A percentile compares a stretch with the other conserved stretches of the same genome.
Evolutionary conservation across 2,329 filamentous ascomycete species (phyloP).

Genomic region (Pseudogymnoascus pannorum): DNA sequence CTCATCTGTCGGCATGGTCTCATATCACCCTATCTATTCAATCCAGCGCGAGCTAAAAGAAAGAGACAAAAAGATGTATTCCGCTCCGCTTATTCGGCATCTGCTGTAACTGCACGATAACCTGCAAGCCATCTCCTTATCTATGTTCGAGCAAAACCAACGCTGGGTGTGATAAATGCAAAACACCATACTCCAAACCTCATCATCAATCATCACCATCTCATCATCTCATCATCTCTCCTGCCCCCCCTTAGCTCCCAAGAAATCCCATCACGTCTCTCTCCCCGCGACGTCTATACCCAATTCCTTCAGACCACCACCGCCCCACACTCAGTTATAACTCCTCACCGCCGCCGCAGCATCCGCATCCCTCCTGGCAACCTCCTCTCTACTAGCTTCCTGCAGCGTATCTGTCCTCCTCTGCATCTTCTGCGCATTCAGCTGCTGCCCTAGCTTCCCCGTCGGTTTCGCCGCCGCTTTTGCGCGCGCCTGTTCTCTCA

Average conservation of each 20-base stretch:
- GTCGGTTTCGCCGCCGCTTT: constrained; percentile 50
- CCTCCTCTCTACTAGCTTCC: constrained; percentile 59
- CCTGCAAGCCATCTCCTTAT: not conserved
- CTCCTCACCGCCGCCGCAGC: constrained; percentile 47
- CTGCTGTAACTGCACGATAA: not conserved
- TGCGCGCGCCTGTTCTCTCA: constrained; percentile 52
- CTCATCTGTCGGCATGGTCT: not conserved
- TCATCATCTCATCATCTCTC: not conserved
- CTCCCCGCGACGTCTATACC: not conserved
- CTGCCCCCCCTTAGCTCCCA: not conserved
- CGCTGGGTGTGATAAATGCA: not conserved
- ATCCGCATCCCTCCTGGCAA: constrained; percentile 61
- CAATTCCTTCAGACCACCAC: not conserved
- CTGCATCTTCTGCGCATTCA: constrained; percentile 70
- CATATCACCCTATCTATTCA: not conserved
- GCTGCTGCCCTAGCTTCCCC: constrained; percentile 62
- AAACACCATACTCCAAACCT: not conserved
- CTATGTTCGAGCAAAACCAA: not conserved
- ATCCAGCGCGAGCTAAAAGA: not conserved
- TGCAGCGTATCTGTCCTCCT: constrained; percentile 61
- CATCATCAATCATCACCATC: not conserved
- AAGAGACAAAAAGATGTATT: not conserved
- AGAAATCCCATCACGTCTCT: too few species aligned
- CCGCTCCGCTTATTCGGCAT: not conserved
- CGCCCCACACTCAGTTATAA: constrained; percentile 42